Percentiles rank a stretch among this genome's conserved stretches.
These are phyloP conservation scores for Leccinum arenicola DNA, from an alignment of 768 basidiomycete genomes.

Conservation along the genomic window DNA sequence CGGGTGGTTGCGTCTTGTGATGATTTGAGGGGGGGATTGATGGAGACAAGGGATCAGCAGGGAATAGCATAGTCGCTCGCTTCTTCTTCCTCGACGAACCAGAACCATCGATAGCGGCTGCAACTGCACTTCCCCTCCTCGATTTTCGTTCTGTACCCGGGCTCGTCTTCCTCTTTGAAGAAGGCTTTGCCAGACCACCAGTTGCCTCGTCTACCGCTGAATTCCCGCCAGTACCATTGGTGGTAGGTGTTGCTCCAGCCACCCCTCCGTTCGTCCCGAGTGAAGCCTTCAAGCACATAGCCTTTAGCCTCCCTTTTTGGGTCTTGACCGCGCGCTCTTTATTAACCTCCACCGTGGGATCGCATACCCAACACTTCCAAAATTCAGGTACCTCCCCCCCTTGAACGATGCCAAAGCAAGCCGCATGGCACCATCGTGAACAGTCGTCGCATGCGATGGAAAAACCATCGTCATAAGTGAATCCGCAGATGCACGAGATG, in stretches of 20 bases:
- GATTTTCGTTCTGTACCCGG: slow-evolving; percentile 40
- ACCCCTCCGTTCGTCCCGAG: slow-evolving; percentile 23
- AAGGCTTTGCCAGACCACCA: slow-evolving; percentile 21
- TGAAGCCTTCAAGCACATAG: slow-evolving; percentile 27
- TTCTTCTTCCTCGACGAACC: slow-evolving; percentile 36
- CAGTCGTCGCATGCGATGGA: slow-evolving; percentile 85
- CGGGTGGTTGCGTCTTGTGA: slow-evolving; percentile 12
- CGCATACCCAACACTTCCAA: slow-evolving; percentile 74
- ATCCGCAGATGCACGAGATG: slow-evolving; percentile 74
- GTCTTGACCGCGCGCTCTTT: slow-evolving; percentile 45
- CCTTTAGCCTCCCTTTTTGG: slow-evolving; percentile 40
- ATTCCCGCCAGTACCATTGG: slow-evolving; percentile 16
- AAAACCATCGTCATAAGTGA: slow-evolving; percentile 75
- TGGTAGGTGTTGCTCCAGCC: slow-evolving; percentile 13
- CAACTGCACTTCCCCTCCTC: slow-evolving; percentile 32
- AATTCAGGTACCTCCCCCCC: slow-evolving; percentile 62
- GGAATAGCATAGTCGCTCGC: slow-evolving; percentile 36
- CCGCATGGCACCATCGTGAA: slow-evolving; percentile 79
- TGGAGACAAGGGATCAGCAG: slow-evolving; percentile 19
- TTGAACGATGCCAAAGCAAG: slow-evolving; percentile 65
- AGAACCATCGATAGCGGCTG: slow-evolving; percentile 35
- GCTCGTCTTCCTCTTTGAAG: slow-evolving; percentile 34
- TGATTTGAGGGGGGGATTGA: slow-evolving; percentile 14
- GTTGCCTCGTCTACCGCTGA: slow-evolving; percentile 11
- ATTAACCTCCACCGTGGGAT: slow-evolving; percentile 44